phyloP scores from a whole-genome alignment of 768 basidiomycete genomes.

The Lactarius deliciosus region DNA sequence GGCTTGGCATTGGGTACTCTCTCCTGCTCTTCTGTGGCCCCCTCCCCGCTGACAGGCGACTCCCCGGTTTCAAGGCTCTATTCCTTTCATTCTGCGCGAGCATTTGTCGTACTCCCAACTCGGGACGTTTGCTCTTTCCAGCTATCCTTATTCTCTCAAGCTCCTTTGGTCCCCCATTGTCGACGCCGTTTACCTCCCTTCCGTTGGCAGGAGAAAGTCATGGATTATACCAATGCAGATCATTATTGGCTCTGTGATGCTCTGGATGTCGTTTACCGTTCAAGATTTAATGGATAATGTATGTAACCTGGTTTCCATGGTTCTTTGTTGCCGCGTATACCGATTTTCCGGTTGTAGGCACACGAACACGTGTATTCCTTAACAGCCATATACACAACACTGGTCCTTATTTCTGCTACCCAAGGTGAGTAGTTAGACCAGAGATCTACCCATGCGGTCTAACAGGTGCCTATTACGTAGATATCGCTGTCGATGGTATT shows the following conservation, averaged over 20 bases:
- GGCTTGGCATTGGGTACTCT: constrained; percentile 82
- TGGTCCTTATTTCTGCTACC: constrained; percentile 95
- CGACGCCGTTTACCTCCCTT: constrained; percentile 81
- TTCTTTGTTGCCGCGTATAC: constrained; percentile 9
- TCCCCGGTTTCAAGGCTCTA: constrained; percentile 59
- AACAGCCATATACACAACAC: constrained; percentile 80
- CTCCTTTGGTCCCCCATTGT: constrained; percentile 97
- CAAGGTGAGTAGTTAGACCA: constrained; percentile 62
- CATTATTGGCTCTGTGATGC: constrained; percentile 81
- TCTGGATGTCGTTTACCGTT: constrained; percentile 72
- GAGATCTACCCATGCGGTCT: constrained; percentile 21
- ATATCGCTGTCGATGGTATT: constrained; percentile 96
- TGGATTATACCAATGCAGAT: constrained; percentile 99
- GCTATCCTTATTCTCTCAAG: constrained; percentile 96
- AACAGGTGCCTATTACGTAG: constrained; percentile 41
- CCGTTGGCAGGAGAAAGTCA: constrained; percentile 90
- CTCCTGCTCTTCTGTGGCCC: constrained; percentile 2
- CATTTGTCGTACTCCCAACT: constrained; percentile 97
- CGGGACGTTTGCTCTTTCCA: constrained; percentile 88
- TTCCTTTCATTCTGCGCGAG: constrained; percentile 94
- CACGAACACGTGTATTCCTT: constrained; percentile 73
- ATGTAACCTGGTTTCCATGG: constrained; percentile 32
- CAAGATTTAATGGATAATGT: constrained; percentile 80
- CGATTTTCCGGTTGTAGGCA: constrained; percentile 52
- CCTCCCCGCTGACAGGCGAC: background rate